Percentiles rank a stretch among this genome's conserved stretches.
These are phyloP conservation scores for Diutina catenulata DNA, from an alignment of 1,139 yeast genomes.

Conservation along the genomic window DNA sequence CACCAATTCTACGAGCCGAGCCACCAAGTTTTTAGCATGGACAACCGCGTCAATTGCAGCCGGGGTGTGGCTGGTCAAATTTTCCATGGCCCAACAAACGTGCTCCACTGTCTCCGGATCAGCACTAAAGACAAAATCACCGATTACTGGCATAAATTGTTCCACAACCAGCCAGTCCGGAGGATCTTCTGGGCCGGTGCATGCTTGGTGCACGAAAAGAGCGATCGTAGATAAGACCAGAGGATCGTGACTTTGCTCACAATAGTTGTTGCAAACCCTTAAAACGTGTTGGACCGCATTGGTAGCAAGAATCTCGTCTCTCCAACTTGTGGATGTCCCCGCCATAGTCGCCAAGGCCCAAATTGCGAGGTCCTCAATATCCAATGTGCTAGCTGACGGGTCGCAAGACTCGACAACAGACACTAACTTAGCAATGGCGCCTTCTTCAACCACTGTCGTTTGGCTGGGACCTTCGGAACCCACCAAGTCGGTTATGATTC, in stretches of 20 bases:
- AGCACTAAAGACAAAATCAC: neutral
- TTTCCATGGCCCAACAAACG: slow-evolving; percentile 1
- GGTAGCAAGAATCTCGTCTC: no score
- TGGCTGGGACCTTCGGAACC: neutral
- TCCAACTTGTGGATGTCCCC: no score
- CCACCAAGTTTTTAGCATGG: neutral
- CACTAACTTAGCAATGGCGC: no score
- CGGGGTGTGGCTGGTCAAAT: neutral
- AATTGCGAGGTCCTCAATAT: no score
- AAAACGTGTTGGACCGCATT: no score
- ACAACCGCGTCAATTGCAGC: neutral
- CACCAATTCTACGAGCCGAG: neutral
- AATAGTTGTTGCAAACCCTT: neutral
- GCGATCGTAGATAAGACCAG: neutral
- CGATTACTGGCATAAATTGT: neutral
- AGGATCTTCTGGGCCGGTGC: neutral
- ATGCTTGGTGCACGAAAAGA: neutral
- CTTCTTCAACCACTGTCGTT: neutral
- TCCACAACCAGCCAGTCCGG: neutral
- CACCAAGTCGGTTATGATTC: neutral
- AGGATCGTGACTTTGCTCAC: neutral
- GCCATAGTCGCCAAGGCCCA: no score
- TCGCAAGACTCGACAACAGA: no score
- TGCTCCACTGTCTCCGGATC: slow-evolving; percentile 2
- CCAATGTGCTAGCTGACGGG: no score